These are phyloP conservation scores for Salix udensis DNA, from an alignment of 345 rosid species.

Conservation along the genomic window DNA sequence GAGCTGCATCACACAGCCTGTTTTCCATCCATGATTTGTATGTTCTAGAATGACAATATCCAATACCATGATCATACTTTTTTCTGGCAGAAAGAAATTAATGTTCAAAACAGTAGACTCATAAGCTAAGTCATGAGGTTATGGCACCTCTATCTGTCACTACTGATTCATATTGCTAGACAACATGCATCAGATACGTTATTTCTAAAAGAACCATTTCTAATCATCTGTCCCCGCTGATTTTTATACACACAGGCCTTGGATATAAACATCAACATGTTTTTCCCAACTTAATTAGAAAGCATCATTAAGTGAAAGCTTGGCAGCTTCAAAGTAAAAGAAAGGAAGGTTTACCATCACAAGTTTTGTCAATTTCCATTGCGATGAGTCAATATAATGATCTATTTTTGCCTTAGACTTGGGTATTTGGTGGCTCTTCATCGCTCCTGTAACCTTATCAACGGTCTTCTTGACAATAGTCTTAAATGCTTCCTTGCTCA, in stretches of 20 bases:
- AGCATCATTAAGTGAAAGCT: slow-evolving; percentile 4
- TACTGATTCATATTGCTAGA: background rate
- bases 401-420: slow-evolving; percentile 79
- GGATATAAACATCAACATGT: no score
- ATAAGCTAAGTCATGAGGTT: background rate
- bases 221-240: background rate
- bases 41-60: background rate
- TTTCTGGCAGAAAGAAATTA: background rate
- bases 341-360: slow-evolving; percentile 62
- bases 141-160: background rate
- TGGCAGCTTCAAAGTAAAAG: background rate
- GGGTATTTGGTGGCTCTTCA: slow-evolving; percentile 69
- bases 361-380: slow-evolving; percentile 76
- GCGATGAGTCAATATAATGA: slow-evolving; percentile 67
- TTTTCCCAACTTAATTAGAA: background rate
- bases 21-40: background rate
- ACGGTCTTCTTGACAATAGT: slow-evolving; percentile 87
- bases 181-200: background rate
- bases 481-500: slow-evolving; percentile 96
- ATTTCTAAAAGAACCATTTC: background rate
- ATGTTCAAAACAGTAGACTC: background rate
- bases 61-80: background rate
- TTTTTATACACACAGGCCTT: background rate
- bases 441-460: slow-evolving; percentile 79
- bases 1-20: background rate